Evolutionary conservation across 352 stramenopile species (phyloP).

Genomic region (Phytophthora ohioensis): DNA sequence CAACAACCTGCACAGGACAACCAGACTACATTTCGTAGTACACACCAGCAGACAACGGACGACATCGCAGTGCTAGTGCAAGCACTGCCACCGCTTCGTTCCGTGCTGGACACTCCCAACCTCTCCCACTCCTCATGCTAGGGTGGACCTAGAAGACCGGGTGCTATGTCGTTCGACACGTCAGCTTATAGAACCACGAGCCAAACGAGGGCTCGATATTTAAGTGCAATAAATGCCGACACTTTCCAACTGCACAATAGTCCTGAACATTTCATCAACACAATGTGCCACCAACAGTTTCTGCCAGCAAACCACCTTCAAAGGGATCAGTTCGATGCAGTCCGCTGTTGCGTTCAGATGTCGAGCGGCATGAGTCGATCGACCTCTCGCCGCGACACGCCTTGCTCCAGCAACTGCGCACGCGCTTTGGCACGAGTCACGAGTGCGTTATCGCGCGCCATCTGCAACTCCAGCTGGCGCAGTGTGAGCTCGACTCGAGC

Average conservation of each 20-base stretch:
- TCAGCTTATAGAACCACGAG: conserved; percentile 41
- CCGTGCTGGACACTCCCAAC: conserved; percentile 17
- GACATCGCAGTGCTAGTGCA: conserved; percentile 11
- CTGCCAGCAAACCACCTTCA: conserved; percentile 6
- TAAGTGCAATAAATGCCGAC: conserved; percentile 41
- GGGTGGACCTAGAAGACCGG: conserved; percentile 31
- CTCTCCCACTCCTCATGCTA: conserved; percentile 20
- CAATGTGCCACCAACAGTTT: conserved; percentile 19
- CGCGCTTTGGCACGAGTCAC: conserved; percentile 40
- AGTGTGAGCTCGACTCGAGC: conserved; percentile 43
- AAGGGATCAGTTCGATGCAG: conserved; percentile 25
- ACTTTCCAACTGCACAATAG: conserved; percentile 28
- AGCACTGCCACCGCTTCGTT: conserved; percentile 2
- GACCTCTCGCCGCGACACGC: conserved; percentile 35
- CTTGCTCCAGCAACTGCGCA: conserved; percentile 39
- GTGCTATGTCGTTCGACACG: conserved; percentile 7
- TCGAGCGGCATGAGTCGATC: conserved; percentile 44
- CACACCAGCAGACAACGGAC: conserved; percentile 22
- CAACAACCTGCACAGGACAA: conserved; percentile 30
- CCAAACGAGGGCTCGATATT: conserved; percentile 34
- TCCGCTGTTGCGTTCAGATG: conserved; percentile 26
- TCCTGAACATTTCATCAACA: conserved; percentile 24
- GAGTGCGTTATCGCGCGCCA: conserved; percentile 42
- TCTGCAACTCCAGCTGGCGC: conserved; percentile 41
- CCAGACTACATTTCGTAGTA: conserved; percentile 43